Evolutionary conservation across 148 eudicot species (phyloP), one percentile per base, ranked within the genome.

Genomic region (Amaranthus palmeri): DNA sequence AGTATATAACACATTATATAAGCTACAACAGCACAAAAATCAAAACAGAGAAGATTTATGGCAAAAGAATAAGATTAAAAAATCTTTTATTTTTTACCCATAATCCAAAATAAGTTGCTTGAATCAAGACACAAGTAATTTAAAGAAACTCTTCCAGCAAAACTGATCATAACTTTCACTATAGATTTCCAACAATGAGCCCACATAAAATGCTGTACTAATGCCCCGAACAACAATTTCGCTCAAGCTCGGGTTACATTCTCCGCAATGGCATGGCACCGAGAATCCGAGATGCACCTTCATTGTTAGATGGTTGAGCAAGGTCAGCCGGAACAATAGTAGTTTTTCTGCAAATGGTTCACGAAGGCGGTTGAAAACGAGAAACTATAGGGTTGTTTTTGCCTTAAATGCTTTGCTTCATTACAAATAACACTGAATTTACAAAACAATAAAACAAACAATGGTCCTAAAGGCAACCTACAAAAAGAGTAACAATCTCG

Each of bases 361-460:
- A n/a, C 25, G 45, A 46, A 12, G 54, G 36, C 1, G 47, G 53
- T 14, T 47, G 54, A 40, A 54, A 73, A 56, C 44, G 14, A 9
- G 49, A 49, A 15, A 66, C 2, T 36, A 9, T 41, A 7, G 72
- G 59, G 50, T 44, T 49, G n/a, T 57, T 59, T 52, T 48, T 60
- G 36, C 42, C 65, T 66, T 57, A 17, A 43, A 14, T 69, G 58
- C 72, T 78, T 57, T 8, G 61, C 74, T 65, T 79, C 75, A 43
- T 47, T 79, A 72, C 75, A 80, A 72, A 55, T 72, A 76, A 79
- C 70, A 77, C 49, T 69, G 57, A 67, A 73, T 72, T 74, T 86
- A 83, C 90, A 83, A 66, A 60, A 76, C 80, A 74, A 69, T 59
- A 36, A 55, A 68, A 80, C 58, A 15, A 78, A 80, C 51, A 74